phyloP scores from a whole-genome alignment of 768 basidiomycete species.

The Boletus bicolor region DNA sequence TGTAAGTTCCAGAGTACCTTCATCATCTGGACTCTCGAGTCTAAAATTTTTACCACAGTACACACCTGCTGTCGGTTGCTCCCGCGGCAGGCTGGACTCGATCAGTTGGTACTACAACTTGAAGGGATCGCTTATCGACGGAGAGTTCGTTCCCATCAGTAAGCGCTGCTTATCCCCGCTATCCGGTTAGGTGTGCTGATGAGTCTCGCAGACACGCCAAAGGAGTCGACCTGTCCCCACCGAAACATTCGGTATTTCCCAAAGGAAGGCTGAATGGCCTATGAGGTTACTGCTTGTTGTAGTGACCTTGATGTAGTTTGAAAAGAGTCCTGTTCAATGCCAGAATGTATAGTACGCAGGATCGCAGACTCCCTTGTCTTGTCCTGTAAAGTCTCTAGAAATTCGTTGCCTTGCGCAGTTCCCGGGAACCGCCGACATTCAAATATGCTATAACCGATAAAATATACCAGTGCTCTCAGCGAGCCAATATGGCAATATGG shows the following conservation, averaged over 20 bases:
- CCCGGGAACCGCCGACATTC: background rate
- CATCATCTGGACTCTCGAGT: background rate
- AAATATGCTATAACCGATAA: too few relatives aligned
- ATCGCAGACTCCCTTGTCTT: background rate
- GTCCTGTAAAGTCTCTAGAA: background rate
- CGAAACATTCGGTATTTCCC: slow-evolving; percentile 58
- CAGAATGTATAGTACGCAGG: background rate
- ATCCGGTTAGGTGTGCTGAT: background rate
- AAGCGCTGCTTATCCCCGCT: slow-evolving; percentile 8
- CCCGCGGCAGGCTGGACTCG: slow-evolving; percentile 34
- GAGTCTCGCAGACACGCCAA: slow-evolving; percentile 46
- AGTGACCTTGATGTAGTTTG: background rate
- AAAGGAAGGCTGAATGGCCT: slow-evolving; percentile 34
- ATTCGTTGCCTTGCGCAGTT: background rate
- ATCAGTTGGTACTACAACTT: slow-evolving; percentile 65
- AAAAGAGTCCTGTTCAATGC: background rate
- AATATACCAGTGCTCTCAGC: background rate
- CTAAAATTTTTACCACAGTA: slow-evolving; percentile 29
- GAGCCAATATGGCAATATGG: background rate
- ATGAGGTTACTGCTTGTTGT: background rate
- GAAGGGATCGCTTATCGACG: slow-evolving; percentile 62
- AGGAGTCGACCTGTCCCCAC: slow-evolving; percentile 51
- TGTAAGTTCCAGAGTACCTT: slow-evolving; percentile 1
- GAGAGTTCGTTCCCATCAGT: slow-evolving; percentile 60
- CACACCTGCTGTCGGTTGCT: slow-evolving; percentile 50